These are phyloP conservation scores for Porcisia hertigi DNA, from an alignment of 208 protist species.

Conservation along the genomic window DNA sequence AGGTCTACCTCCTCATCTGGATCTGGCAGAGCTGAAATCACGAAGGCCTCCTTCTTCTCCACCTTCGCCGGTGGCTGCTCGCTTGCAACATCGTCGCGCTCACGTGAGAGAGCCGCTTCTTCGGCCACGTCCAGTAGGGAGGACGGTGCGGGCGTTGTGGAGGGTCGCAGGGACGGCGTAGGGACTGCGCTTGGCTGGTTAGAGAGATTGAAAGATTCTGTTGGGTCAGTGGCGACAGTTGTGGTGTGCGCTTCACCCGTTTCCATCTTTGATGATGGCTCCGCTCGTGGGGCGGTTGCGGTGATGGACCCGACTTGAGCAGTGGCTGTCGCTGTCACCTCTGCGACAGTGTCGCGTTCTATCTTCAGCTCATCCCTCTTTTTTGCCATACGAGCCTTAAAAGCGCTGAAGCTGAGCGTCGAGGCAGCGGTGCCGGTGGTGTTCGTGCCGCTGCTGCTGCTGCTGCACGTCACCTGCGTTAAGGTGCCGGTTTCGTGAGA, in stretches of 20 bases:
- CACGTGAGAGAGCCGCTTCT: constrained; percentile 4
- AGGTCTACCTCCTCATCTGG: constrained; percentile 61
- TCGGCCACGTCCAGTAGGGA: constrained; percentile 10
- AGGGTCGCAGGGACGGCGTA: constrained; percentile 25
- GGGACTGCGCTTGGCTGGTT: constrained; percentile 16
- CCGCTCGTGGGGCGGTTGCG: background rate
- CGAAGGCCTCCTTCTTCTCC: constrained; percentile 38
- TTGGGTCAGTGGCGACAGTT: constrained; percentile 15
- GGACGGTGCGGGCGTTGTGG: constrained; percentile 8
- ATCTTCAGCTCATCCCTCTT: constrained; percentile 59
- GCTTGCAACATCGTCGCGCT: constrained; percentile 13
- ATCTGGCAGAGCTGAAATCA: constrained; percentile 28
- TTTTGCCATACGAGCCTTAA: constrained; percentile 61
- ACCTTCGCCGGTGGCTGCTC: constrained; percentile 30
- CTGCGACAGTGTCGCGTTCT: constrained; percentile 21
- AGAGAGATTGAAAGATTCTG: constrained; percentile 27
- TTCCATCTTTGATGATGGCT: background rate
- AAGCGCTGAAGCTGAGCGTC: constrained; percentile 47
- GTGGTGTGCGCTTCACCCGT: constrained; percentile 4
- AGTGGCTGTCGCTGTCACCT: constrained; percentile 27
- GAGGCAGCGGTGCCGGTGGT: background rate
- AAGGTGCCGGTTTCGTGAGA: background rate
- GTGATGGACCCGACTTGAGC: constrained; percentile 1
- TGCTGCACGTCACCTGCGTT: background rate
- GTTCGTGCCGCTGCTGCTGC: background rate